These are phyloP conservation scores for Argentina anserina DNA, from an alignment of 306 rosid species.

Conservation along the genomic window DNA sequence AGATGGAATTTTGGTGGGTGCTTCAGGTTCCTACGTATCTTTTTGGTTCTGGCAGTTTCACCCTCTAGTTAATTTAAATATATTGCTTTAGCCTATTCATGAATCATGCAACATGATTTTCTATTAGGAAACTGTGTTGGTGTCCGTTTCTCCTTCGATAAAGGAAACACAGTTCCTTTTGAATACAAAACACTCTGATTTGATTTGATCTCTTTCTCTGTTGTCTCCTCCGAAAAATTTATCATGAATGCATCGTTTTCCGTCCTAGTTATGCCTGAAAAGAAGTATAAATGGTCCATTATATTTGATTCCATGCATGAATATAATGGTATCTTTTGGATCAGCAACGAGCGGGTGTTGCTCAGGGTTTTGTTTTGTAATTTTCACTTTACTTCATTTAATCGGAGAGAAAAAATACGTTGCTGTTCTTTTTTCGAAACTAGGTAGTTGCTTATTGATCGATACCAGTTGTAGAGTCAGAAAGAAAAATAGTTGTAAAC, in stretches of 20 bases:
- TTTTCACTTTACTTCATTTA: too few relatives aligned
- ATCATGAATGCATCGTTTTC: slow-evolving; percentile 29
- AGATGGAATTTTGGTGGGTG: background rate
- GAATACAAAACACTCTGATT: background rate
- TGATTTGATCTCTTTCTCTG: background rate
- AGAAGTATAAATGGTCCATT: too few relatives aligned
- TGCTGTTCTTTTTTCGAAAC: too few relatives aligned
- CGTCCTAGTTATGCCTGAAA: slow-evolving; percentile 30
- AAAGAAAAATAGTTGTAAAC: too few relatives aligned
- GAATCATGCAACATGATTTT: too few relatives aligned
- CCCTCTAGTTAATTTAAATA: background rate
- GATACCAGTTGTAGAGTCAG: too few relatives aligned
- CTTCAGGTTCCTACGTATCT: background rate
- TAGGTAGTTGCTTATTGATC: too few relatives aligned
- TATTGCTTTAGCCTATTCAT: background rate
- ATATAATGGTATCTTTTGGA: too few relatives aligned
- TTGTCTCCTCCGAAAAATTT: background rate
- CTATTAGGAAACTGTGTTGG: background rate
- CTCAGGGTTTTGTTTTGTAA: too few relatives aligned
- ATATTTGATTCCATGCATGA: too few relatives aligned
- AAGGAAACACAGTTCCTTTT: background rate
- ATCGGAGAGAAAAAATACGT: too few relatives aligned
- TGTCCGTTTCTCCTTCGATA: background rate
- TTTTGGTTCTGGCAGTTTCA: background rate
- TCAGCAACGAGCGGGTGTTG: too few relatives aligned